Base-by-base conservation (phyloP, 1,284 basidiomycete species). In the Ustilago sp. region DNA sequence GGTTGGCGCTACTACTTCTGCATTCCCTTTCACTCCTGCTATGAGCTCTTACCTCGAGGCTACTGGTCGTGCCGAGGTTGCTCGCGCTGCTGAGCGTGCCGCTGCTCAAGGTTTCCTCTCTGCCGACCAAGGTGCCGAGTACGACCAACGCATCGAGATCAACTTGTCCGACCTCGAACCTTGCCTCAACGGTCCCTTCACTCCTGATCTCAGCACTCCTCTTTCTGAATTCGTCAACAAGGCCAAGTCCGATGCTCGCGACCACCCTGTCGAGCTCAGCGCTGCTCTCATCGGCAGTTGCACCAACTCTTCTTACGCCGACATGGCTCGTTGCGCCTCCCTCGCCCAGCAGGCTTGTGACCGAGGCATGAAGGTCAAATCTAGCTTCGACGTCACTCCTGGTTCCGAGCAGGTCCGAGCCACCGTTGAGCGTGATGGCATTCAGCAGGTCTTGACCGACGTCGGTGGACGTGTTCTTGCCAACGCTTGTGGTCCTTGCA, bases 401-500 rank as follows among this genome's bases (percentile, higher is more conserved):
- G 97, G 96, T 32, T 95, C 93, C 50, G 97, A 99, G 86, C 93
- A 97, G 86, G 98, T 99, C 81, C 91, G 97, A 59, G 97, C 97
- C 3, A 99, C 97, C 0, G 94, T 99, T 87, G 95, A 98, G 87
- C 91, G 96, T 43, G 97, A 99, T 84, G 90, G 92, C 34, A 90
- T 98, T 61, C 95, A 94, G 36, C 88, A 90, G 32, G 90, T 90
- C 50, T 88, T 99, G 43, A 90, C 95, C 85, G 91, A 91, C 77
- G 93, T 98, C 56, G 96, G 96, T 36, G 95, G 91, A 7, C 90
- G 92, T 45, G 96, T 99, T 15, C 89, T 99, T 36, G 96, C 97
- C 13, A 99, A 99, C 86, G 97, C 97, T 1, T 99, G 97, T 82
- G 97, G 97, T 60, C 97, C 97, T 36, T 99, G 97, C 86, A 99